A percentile compares a stretch with the other conserved stretches of the same genome.
Evolutionary conservation across 148 eudicot species (phyloP).

Genomic region (Camellia lanceoleosa): DNA sequence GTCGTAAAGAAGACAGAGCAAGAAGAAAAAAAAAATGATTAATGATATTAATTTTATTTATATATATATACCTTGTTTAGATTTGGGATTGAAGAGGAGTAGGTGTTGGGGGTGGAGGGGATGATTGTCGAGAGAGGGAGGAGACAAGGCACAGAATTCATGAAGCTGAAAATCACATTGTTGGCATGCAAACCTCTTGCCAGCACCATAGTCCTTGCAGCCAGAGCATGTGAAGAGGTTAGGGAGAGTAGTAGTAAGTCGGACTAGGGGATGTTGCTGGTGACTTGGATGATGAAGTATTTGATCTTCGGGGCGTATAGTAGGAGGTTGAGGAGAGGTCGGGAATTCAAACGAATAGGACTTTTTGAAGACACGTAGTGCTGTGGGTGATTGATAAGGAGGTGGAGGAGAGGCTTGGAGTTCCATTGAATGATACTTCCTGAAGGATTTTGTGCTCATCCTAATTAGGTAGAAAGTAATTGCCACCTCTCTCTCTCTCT

Average conservation of each 20-base stretch:
- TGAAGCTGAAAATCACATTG: conserved; percentile 86
- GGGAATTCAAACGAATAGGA: conserved; percentile 20
- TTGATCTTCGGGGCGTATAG: conserved; percentile 11
- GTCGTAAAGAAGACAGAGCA: neutral
- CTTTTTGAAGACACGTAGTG: neutral
- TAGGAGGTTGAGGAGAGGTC: conserved; percentile 32
- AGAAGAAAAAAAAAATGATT: neutral
- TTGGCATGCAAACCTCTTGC: conserved; percentile 64
- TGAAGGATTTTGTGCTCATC: conserved; percentile 6
- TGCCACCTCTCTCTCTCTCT: neutral
- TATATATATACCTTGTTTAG: conserved; percentile 36
- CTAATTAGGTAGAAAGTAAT: neutral
- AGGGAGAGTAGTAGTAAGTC: conserved; percentile 23
- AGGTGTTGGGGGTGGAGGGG: conserved; percentile 85
- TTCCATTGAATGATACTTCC: conserved; percentile 2
- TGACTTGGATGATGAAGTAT: conserved; percentile 30
- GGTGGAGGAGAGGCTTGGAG: neutral
- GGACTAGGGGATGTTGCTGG: conserved; percentile 51
- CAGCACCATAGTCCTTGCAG: conserved; percentile 84
- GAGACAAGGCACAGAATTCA: conserved; percentile 87
- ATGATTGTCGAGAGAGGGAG: conserved; percentile 56
- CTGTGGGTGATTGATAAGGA: neutral
- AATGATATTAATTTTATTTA: neutral
- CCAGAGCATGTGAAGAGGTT: conserved; percentile 62
- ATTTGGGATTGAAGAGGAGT: conserved; percentile 55